Base-by-base conservation (phyloP, 164 flowering plant genomes). In the Liquidambar formosana region DNA sequence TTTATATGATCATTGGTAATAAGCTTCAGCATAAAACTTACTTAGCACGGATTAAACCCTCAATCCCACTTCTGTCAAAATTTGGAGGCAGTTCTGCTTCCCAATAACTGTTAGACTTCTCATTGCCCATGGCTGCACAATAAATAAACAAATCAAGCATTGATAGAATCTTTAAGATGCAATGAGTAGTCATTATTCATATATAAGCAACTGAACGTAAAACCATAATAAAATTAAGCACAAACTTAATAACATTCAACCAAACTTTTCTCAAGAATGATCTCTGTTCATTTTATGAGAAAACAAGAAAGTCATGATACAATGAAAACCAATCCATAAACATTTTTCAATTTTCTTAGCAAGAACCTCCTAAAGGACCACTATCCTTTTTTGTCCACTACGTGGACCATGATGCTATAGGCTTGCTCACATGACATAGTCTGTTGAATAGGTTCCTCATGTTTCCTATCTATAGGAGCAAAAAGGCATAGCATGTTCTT, bases 31-130 rank as follows among this genome's bases (percentile, higher is more conserved):
- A 1, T 23, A 58, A 3, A 58, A 53, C n/a, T 71, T 79, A 84
- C 90, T 86, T 86, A 74, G 81, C 57, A 23, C 78, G 83, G 47
- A 86, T 86, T 47, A 81, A 84, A 15, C 60, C 78, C 63, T 76
- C 79, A n/a, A 68, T 81, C 43, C 61, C 78, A 57, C 65, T 70
- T 71, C 83, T 84, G 64, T 83, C 80, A 61, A 28, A 74, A 66
- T 72, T 57, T 47, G 71, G 63, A 6, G 90, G 85, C 58, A 83
- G 33, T 33, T 81, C 80, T 51, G 83, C 85, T 80, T 86, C 88
- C 88, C 87, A 86, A 49, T 78, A 80, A 27, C 41, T 44, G 62
- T 86, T 86, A 8, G 88, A 73, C 76, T 68, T 83, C 65, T 70
- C 65, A 65, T 86, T 86, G 21, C 88, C 85, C 78, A 76, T 71